Base-by-base conservation (phyloP, 1,284 basidiomycete genomes). In the Amylostereum areolatum region DNA sequence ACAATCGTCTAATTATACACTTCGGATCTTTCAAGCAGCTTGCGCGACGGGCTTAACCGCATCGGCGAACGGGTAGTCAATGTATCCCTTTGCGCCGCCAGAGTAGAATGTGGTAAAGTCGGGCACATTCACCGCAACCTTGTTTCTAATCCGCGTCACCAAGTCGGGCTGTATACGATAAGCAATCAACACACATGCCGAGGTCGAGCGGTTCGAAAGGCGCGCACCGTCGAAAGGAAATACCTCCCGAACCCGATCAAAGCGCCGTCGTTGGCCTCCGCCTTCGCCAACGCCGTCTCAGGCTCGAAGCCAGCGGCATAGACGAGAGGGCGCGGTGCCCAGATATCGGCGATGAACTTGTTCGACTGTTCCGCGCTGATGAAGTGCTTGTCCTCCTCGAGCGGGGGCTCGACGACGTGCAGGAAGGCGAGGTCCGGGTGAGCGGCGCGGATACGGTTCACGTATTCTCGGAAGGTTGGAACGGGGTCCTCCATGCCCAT, bases 391-490 rank as follows among this genome's bases (percentile, higher is more conserved):
- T 40, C 45, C 32, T 51, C 46, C 55, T 60, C 46, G 24, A 62
- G 54, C 25, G 66, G 57, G 1, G 65, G 61, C 55, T 75, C 73
- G 27, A 76, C 60, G 18, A 69, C 56, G 61, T 81, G 78, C 37
- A 80, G 47, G 55, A 78, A 81, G 2, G 72, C 75, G 2, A 80
- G 62, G 12, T 67, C 58, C 5, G 76, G 73, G 52, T 67, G 62
- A 1, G 48, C 48, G n/a, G 58, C 49, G 5, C 52, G 56, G 7
- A 71, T 50, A 36, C 60, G 40, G 12, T 51, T 43, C 18, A 68
- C 60, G 25, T 71, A 44, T 46, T 66, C 58, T 3, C 56, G 53
- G 54, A 66, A 70, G 0, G 63, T 65, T 5, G 67, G 64, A 29
- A 68, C 46, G 0, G 72, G 75, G 46, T 74, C 68, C 1, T 55